A percentile compares a stretch with the other conserved stretches of the same genome.
These are phyloP conservation scores for Eucalyptus pumila DNA, from an alignment of 345 rosid species.

Conservation along the genomic window DNA sequence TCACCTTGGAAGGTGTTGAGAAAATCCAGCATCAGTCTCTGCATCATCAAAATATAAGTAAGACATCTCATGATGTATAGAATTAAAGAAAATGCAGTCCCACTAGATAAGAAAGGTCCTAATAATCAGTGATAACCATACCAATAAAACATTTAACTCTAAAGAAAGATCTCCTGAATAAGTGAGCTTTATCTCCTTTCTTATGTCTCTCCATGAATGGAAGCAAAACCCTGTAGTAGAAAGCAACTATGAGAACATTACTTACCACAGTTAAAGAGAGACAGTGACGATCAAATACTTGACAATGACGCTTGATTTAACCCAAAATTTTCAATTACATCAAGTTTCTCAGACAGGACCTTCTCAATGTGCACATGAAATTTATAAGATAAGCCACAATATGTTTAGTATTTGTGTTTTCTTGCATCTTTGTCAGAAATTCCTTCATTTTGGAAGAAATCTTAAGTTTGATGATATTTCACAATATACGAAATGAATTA, in stretches of 20 bases:
- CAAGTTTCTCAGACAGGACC: no score
- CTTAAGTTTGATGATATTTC: no score
- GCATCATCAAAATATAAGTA: background rate
- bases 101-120: background rate
- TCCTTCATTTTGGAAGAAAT: no score
- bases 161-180: slow-evolving; percentile 43
- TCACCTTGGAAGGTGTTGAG: slow-evolving; percentile 57
- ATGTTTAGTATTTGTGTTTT: no score
- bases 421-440: no score
- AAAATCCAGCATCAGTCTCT: slow-evolving; percentile 82
- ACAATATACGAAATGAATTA: no score
- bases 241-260: background rate
- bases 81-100: background rate
- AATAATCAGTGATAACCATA: slow-evolving; percentile 4
- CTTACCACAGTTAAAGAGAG: background rate
- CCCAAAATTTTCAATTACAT: no score
- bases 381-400: no score
- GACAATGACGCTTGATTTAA: no score
- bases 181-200: slow-evolving; percentile 35
- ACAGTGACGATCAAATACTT: no score
- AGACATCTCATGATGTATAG: background rate
- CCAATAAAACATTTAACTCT: slow-evolving; percentile 71
- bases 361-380: no score
- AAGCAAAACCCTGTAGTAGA: slow-evolving; percentile 25
- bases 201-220: slow-evolving; percentile 54